These are phyloP conservation scores for Candida chauliodis DNA, from an alignment of 805 yeast genomes.

Conservation along the genomic window DNA sequence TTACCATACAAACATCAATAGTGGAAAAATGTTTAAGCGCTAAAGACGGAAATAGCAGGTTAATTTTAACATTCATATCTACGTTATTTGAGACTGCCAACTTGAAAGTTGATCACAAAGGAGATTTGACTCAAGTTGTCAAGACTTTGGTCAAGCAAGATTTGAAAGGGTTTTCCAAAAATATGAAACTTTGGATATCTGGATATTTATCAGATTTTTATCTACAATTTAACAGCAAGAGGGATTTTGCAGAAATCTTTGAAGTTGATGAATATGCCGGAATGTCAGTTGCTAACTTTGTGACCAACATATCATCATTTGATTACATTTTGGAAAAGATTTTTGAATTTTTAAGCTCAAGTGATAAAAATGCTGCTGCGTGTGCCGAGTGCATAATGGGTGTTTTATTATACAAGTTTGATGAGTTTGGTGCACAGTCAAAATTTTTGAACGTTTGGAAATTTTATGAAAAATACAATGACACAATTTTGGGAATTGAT, in stretches of 20 bases:
- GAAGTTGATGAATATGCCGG: constrained; percentile 9
- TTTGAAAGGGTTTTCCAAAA: constrained; percentile 8
- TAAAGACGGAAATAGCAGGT: background rate
- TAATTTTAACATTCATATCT: constrained; percentile 5
- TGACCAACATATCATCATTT: constrained; percentile 11
- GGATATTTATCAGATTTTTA: constrained; percentile 20
- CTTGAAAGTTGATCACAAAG: constrained; percentile 3
- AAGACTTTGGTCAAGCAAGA: constrained; percentile 6
- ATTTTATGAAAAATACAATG: constrained; percentile 13
- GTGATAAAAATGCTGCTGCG: constrained; percentile 17
- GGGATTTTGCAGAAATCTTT: constrained; percentile 8
- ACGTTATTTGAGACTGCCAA: constrained; percentile 7
- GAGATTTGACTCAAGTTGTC: constrained; percentile 7
- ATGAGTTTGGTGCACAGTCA: too few relatives aligned
- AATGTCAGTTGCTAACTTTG: constrained; percentile 12
- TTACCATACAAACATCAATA: background rate
- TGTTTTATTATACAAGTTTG: constrained; percentile 27
- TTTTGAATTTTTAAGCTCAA: constrained; percentile 12
- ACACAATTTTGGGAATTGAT: constrained; percentile 28
- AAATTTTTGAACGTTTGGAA: constrained; percentile 21
- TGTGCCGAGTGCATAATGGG: constrained; percentile 42
- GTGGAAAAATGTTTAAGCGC: constrained; percentile 7
- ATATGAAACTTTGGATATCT: constrained; percentile 21
- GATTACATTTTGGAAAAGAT: constrained; percentile 26
- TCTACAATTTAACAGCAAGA: constrained; percentile 15